Conservation (phyloP, 1,284 basidiomycete species). For the Cryptococcus amylolentus region DNA sequence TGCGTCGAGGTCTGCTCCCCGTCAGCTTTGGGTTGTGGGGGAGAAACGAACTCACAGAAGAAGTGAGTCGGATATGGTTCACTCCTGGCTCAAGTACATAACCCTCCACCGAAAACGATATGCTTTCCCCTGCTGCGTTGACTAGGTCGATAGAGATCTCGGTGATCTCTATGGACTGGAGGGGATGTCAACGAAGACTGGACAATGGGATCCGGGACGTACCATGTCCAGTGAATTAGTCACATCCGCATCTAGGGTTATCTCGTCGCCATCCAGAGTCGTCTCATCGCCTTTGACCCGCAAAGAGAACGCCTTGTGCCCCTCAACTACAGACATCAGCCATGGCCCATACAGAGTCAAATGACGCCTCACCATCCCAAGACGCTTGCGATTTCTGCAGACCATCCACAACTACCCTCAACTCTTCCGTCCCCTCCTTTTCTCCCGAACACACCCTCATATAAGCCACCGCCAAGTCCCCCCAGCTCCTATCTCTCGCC, state of each 20-base stretch:
- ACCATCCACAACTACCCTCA: constrained; percentile 14
- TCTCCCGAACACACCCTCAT: constrained; percentile 27
- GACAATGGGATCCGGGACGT: constrained; percentile 3
- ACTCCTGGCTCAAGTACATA: constrained; percentile 28
- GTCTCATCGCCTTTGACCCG: constrained; percentile 19
- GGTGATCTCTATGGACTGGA: constrained; percentile 27
- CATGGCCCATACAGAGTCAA: constrained; percentile 1
- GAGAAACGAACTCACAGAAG: constrained; percentile 29
- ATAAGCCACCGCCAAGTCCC: constrained; percentile 41
- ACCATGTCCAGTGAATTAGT: constrained; percentile 33
- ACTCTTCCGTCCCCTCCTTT: constrained; percentile 3
- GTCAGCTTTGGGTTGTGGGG: not conserved
- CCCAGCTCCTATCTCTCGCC: constrained; percentile 35
- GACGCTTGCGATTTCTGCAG: constrained; percentile 16
- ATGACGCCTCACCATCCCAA: constrained; percentile 18
- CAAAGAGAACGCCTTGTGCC: constrained; percentile 34
- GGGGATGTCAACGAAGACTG: not conserved
- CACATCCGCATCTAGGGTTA: constrained; percentile 25
- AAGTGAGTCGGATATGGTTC: constrained; percentile 29
- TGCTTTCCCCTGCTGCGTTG: constrained; percentile 23
- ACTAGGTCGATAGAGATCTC: constrained; percentile 31
- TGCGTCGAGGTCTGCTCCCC: constrained; percentile 25
- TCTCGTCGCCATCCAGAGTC: constrained; percentile 23
- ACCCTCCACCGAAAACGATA: constrained; percentile 21
- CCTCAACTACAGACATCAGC: constrained; percentile 12